These are phyloP conservation scores for Colletotrichum sp. DNA, from an alignment of 2,329 filamentous ascomycete species.

Conservation along the genomic window DNA sequence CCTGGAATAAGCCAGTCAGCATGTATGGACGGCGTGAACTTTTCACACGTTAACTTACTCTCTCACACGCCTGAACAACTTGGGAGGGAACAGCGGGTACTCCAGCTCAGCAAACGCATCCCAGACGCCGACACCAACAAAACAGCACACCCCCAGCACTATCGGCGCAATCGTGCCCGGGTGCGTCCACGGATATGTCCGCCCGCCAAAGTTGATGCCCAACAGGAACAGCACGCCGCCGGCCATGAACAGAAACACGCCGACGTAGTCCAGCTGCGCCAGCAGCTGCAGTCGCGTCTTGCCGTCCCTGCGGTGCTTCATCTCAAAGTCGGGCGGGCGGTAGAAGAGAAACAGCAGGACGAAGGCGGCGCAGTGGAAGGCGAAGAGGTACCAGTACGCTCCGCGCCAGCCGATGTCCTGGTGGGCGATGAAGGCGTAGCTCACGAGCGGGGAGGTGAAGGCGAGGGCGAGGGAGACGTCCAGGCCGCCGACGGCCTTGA, in stretches of 20 bases:
- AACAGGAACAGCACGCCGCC: slow-evolving; percentile 31
- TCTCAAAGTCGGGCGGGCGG: slow-evolving; percentile 37
- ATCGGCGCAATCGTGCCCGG: slow-evolving; percentile 27
- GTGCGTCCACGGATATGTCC: slow-evolving; percentile 32
- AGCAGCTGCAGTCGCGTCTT: slow-evolving; percentile 29
- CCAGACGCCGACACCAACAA: slow-evolving; percentile 34
- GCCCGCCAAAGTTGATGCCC: slow-evolving; percentile 33
- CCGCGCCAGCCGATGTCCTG: slow-evolving; percentile 23
- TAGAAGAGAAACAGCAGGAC: slow-evolving; percentile 32
- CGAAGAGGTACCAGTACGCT: slow-evolving; percentile 27
- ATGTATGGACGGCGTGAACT: neutral
- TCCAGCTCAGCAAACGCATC: slow-evolving; percentile 28
- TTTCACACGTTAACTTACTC: slow-evolving; percentile 18
- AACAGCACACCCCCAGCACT: slow-evolving; percentile 16
- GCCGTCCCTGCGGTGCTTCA: slow-evolving; percentile 34
- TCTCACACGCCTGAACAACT: slow-evolving; percentile 30
- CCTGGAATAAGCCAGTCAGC: neutral
- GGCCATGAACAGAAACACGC: slow-evolving; percentile 29
- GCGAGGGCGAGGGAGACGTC: slow-evolving; percentile 31
- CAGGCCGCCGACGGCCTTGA: slow-evolving; percentile 39
- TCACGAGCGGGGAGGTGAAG: slow-evolving; percentile 34
- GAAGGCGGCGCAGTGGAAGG: slow-evolving; percentile 25
- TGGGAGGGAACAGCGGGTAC: slow-evolving; percentile 33
- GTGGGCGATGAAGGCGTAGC: slow-evolving; percentile 34
- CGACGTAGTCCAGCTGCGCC: slow-evolving; percentile 29